Evolutionary conservation across 345 rosid species (phyloP).

Genomic region (Linum lewisii): DNA sequence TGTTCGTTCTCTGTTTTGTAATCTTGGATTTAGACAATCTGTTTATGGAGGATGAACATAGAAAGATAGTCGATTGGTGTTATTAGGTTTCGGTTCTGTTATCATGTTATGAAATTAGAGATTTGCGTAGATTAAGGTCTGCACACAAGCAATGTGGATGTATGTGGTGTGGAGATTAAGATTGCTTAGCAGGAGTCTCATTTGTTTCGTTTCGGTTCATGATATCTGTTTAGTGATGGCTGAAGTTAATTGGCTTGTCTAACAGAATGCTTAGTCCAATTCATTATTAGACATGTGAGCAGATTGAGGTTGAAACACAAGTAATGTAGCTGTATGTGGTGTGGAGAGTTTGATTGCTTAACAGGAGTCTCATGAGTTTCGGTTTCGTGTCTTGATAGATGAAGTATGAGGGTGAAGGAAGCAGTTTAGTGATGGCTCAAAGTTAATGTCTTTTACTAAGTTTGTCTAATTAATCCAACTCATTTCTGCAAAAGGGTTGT

Average conservation of each 20-base stretch:
- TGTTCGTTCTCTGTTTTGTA: background rate
- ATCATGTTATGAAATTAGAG: background rate
- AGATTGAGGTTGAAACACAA: background rate
- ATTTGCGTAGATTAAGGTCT: no score
- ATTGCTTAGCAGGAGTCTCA: background rate
- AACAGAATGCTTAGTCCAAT: no score
- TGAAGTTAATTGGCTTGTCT: no score
- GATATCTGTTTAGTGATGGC: no score
- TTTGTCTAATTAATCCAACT: no score
- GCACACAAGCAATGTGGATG: background rate
- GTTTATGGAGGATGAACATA: background rate
- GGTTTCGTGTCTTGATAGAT: no score
- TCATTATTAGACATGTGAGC: background rate
- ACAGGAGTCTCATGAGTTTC: background rate
- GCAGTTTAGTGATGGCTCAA: no score
- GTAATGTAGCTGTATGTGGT: background rate
- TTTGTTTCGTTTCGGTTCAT: no score
- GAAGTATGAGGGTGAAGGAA: no score
- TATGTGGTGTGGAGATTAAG: background rate
- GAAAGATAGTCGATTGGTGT: background rate
- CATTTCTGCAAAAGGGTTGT: background rate
- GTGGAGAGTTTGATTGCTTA: background rate
- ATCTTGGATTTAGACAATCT: background rate
- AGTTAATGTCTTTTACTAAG: no score
- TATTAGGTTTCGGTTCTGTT: background rate